Evolutionary conservation across 345 rosid genomes (phyloP), one percentile per base, ranked within the genome.

Genomic region (Murraya paniculata): DNA sequence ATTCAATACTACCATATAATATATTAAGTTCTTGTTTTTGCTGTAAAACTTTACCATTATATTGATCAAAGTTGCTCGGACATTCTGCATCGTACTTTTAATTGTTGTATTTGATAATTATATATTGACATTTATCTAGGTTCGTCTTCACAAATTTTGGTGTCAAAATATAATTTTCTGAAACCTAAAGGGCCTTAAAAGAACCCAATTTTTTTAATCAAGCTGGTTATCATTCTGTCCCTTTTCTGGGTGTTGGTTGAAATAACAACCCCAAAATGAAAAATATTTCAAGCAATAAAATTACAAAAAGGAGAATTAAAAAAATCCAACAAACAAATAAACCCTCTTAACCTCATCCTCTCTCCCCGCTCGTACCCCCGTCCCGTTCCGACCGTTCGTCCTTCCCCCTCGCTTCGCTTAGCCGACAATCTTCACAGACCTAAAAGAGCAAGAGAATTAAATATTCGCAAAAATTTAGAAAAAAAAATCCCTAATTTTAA

Each of bases 381-480:
- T 77, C 75, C 82, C 84, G 82, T 80, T 82, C 78, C 78, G 77
- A 73, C 77, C 76, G 9, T 71, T 68, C 39, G 53, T 48, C 53
- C 33, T 28, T 5, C 21, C 57, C 57, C n/a, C 22, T 6, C 22
- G 21, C 57, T 6, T 74, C 68, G 64, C 61, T 79, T 78, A 76
- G 68, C 84, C 83, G 88, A 86, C 83, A 83, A 70, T 72, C 55
- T 65, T 78, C 78, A 55, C 84, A 75, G 69, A 72, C 71, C 76
- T 74, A 76, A 59, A 59, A 62, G 73, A 69, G 59, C 76, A 59
- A 74, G 83, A 82, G 66, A 57, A 82, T 70, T 45, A 45, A 71
- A 68, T 50, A 64, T 41, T 33, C 16, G 6, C 2, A 14, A 24
- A 28, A 25, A 4, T 39, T 39, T 39, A 9, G 41, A n/a, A 62